Evolutionary conservation across 345 rosid species (phyloP).

Genomic region (Citrus glauca): DNA sequence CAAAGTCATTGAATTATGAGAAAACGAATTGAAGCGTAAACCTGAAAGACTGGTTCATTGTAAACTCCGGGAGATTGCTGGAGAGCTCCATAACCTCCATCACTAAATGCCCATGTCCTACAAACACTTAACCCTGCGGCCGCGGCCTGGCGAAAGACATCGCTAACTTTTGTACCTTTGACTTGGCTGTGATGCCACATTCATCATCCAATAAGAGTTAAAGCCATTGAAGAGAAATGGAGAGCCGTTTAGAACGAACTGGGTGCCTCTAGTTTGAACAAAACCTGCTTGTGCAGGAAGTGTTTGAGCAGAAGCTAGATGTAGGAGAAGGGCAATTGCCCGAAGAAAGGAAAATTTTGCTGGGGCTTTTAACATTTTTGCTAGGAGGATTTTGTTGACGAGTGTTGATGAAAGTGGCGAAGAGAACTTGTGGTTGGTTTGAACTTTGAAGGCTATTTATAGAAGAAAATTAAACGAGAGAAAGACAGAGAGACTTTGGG

Average conservation of each 20-base stretch:
- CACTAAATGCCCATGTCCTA: constrained; percentile 52
- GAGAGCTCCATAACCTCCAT: constrained; percentile 34
- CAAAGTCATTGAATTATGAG: neutral
- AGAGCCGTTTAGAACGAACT: constrained; percentile 29
- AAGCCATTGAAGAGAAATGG: constrained; percentile 48
- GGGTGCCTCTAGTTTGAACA: constrained; percentile 25
- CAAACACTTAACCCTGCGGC: constrained; percentile 38
- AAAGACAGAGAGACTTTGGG: neutral
- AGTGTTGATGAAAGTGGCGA: neutral
- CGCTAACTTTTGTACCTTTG: constrained; percentile 25
- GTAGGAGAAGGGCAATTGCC: constrained; percentile 6
- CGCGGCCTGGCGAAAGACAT: constrained; percentile 30
- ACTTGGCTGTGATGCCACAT: constrained; percentile 23
- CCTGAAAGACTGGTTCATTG: constrained; percentile 37
- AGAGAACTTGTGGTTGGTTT: neutral
- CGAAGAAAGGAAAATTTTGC: neutral
- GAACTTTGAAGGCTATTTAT: neutral
- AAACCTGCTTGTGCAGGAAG: constrained; percentile 17
- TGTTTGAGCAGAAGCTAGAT: neutral
- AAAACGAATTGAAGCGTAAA: neutral
- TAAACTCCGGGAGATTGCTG: constrained; percentile 42
- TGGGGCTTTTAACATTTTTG: constrained; percentile 9
- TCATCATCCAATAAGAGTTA: constrained; percentile 54
- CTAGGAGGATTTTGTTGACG: neutral
- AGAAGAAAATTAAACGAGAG: neutral